Base-by-base conservation (phyloP, 1,284 basidiomycete genomes). In the Hemileia vastatrix region DNA sequence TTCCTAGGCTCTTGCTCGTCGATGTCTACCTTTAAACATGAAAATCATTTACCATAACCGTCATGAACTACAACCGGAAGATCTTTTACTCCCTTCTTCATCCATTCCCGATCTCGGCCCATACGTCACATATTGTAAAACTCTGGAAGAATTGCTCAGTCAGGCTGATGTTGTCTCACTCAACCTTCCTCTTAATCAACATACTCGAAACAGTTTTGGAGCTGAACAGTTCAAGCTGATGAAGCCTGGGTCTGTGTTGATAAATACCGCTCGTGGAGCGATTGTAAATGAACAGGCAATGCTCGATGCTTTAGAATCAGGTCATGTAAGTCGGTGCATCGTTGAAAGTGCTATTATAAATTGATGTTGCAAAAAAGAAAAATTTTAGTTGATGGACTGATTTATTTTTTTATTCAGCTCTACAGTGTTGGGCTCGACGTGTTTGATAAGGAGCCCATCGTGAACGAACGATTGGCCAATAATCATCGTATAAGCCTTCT, bases 241-340 rank as follows among this genome's bases (percentile, higher is more conserved):
- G 81, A 93, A 88, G 80, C 83, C 83, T 58, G 87, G 87, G 4
- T 81, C 84, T 0, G 81, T 91, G 49, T 82, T 95, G 66, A 82
- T 94, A 68, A 95, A 94, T 76, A 94, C 91, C 1, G 90, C 91
- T 18, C 79, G 91, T 45, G 91, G 91, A 4, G 91, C 88, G 71
- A 84, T 94, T 23, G 83, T 94, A 49, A 88, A 93, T 67, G 90
- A 94, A 76, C 83, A 82, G 2, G 90, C 89, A 1, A 80, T 93
- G 78, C 86, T 94, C 67, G 81, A 82, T n/a, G 89, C 90, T 11
- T 77, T 94, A 63, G 84, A 89, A 71, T 84, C 85, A 67, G 89
- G 90, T 18, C 71, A 76, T 86, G 88, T 73, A 87, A 87, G 74
- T 43, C 53, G 33, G 48, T 9, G 18, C 23, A 19, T 6, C 21